Evolutionary conservation across 2,329 filamentous ascomycete species (phyloP), one percentile per base, ranked within the genome.

Genomic region (Paraphoma sp.): DNA sequence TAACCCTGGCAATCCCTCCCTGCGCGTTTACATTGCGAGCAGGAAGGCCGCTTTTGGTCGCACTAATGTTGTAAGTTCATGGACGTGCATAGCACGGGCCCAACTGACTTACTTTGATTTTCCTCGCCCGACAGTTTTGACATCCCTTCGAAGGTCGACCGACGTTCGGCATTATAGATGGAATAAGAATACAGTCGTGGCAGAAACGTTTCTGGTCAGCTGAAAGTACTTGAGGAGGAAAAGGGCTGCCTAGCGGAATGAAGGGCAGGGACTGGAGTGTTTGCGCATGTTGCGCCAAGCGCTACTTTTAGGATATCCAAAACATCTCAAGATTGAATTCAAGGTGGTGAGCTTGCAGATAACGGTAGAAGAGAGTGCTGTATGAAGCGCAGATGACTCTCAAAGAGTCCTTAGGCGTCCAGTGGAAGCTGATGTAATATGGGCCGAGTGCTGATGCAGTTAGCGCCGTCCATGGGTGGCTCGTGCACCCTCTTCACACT

Each of bases 1-100:
- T 75, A 75, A 8, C 72, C 72, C 56, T 69, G 57, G 47, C 72
- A 74, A 29, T 63, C 58, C 40, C 64, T 70, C 17, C 61, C 56
- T 10, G 62, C 60, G 29, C 70, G 65, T 12, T 71, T 57, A 45
- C 72, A 75, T 65, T 74, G 71, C 6, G 65, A 62, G 51, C 72
- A 75, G 10, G 71, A 70, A 30, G 71, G 72, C 23, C 69, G 65
- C 49, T 70, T 69, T 42, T 67, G 68, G 45, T 75, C 72, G 52
- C 72, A 75, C 71, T 75, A 30, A 6, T 30, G 7, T 45, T 29
- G 36, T 48, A 40, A 44, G 45, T 43, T 16, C 48, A 29, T 44
- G 11, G 29, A 42, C 14, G 10, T 42, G 8, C 3, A 3, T n/a
- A 8, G 40, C 2, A 17, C 40, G n/a, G 16, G 40, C 8, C 53